phyloP scores from a whole-genome alignment of 73 alveolate genomes.

The Blepharisma stoltei region DNA sequence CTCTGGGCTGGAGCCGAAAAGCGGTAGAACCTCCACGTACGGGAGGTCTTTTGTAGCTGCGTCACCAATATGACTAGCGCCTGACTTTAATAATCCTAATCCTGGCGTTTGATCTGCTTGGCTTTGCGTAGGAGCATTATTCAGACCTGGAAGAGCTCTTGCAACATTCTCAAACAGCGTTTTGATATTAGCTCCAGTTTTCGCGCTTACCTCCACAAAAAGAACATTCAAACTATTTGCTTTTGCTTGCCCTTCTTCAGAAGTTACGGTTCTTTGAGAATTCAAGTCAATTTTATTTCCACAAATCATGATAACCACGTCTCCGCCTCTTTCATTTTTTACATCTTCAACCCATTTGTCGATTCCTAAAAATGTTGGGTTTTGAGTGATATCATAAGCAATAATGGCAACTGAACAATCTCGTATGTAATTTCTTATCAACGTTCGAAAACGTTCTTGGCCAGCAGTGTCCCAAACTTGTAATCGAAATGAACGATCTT shows the following conservation, averaged over 20 bases:
- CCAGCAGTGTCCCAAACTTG: conserved; percentile 52
- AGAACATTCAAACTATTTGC: conserved; percentile 26
- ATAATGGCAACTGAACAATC: conserved; percentile 36
- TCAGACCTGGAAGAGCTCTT: too few species aligned
- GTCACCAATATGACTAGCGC: too few species aligned
- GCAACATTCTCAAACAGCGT: too few species aligned
- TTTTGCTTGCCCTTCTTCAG: conserved; percentile 32
- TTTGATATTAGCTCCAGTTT: conserved; percentile 31
- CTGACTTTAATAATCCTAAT: too few species aligned
- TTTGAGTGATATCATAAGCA: conserved; percentile 35
- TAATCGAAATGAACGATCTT: conserved; percentile 38
- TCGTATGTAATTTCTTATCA: conserved; percentile 38
- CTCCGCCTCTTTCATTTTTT: conserved; percentile 35
- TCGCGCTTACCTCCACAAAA: conserved; percentile 37
- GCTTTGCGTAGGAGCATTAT: too few species aligned
- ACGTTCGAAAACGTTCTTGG: conserved; percentile 46
- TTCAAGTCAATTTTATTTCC: conserved; percentile 48
- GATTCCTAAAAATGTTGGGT: conserved; percentile 32
- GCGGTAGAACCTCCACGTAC: too few species aligned
- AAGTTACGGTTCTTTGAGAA: conserved; percentile 23
- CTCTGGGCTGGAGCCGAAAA: too few species aligned
- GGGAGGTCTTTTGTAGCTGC: too few species aligned
- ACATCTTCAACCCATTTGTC: conserved; percentile 38
- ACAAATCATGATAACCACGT: conserved; percentile 29
- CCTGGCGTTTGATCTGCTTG: too few species aligned